Evolutionary conservation across 805 yeast species (phyloP), one percentile per base, ranked within the genome.

Genomic region (Kluyveromyces starmeri): DNA sequence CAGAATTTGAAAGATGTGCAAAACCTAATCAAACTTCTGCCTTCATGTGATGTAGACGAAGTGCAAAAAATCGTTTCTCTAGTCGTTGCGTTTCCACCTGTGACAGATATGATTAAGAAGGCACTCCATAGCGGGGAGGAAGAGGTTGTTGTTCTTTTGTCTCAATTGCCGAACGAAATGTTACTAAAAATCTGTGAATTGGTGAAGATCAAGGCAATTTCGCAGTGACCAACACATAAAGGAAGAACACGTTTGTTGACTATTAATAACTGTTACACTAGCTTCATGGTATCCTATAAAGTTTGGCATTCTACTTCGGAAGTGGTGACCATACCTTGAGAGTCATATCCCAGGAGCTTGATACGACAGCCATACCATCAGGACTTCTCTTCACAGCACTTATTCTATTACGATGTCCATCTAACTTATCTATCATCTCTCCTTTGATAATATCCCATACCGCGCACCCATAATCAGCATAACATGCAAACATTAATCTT

Each of bases 281-380:
- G n/a, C n/a, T n/a, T n/a, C n/a, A n/a, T n/a, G n/a, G n/a, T 25
- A 25, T 13, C 28, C 7, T 12, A 8, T 9, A 8, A 7, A 25
- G 28, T 12, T 11, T 19, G 15, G 6, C 15, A 7, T 23, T 23
- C 34, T 36, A 48, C 35, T 38, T 34, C 39, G 47, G 54, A 12
- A 37, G 35, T n/a, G 70, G 67, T 1, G 70, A 58, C 86, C 88
- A 82, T 2, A 82, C 61, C 44, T 72, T 74, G 44, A 81, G 68
- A 1, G 88, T 75, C 6, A 76, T 58, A 51, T 84, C 95, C 82
- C 94, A 79, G 1, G 89, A 79, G 1, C 83, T 79, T 2, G 95
- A 82, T 37, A 79, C 76, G 7, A 86, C 67, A 0, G 80, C 86
- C 15, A 71, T 51, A 0, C 96, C 95, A 55, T 84, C 83, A 0